Percentiles rank a stretch among this genome's conserved stretches.
Conservation (phyloP, 805 yeast genomes). For the Myxozyma neotropica region DNA sequence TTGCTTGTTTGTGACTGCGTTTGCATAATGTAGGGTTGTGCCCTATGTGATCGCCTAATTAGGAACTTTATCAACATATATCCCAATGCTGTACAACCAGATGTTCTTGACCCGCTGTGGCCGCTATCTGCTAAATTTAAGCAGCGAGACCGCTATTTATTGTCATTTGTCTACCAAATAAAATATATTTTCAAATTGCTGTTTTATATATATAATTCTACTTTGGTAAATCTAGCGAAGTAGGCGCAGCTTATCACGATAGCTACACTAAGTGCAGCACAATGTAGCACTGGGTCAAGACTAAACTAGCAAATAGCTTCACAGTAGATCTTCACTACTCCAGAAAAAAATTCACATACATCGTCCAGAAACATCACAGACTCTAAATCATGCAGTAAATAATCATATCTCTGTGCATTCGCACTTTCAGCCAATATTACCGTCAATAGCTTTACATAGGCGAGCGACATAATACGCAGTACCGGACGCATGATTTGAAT, state of each 20-base stretch:
- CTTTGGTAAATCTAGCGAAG: too few species aligned
- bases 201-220: too few species aligned
- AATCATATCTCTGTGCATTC: not conserved
- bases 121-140: too few species aligned
- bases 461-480: not conserved
- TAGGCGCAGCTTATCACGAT: too few species aligned
- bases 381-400: slow-evolving; percentile 1
- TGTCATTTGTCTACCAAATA: too few species aligned
- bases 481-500: not conserved
- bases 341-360: not conserved
- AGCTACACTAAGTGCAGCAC: too few species aligned
- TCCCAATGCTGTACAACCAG: too few species aligned
- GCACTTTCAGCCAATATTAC: not conserved
- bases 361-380: not conserved
- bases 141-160: too few species aligned
- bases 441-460: not conserved
- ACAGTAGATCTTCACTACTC: slow-evolving; percentile 3
- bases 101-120: too few species aligned
- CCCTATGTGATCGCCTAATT: not conserved
- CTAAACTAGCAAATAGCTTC: slow-evolving; percentile 1
- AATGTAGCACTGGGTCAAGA: too few species aligned
- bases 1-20: slow-evolving; percentile 1
- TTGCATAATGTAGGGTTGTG: slow-evolving; percentile 4
- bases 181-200: too few species aligned
- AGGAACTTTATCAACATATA: not conserved